Evolutionary conservation across 2,329 filamentous ascomycete genomes (phyloP).

Genomic region (Fusarium kyushuense): DNA sequence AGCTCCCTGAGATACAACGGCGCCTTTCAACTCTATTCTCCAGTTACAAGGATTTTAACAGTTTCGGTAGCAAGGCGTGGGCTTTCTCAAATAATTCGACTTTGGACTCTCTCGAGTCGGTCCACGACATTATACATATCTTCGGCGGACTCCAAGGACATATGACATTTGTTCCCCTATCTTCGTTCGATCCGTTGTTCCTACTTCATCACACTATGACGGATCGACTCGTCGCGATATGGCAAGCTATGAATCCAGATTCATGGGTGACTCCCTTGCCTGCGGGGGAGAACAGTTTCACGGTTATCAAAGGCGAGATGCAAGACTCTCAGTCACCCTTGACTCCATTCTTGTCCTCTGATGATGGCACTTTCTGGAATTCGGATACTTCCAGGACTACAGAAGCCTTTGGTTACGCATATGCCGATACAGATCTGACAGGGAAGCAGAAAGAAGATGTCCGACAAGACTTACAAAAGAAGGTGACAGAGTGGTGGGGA

Average conservation of each 20-base stretch:
- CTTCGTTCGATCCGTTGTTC: conserved; percentile 84
- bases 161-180: conserved; percentile 77
- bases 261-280: conserved; percentile 72
- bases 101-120: conserved; percentile 73
- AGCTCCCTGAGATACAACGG: conserved; percentile 67
- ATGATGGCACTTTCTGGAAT: conserved; percentile 74
- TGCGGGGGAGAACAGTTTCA: conserved; percentile 71
- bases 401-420: conserved; percentile 77
- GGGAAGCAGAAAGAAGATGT: conserved; percentile 44
- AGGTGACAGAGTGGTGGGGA: conserved; percentile 66
- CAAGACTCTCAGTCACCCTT: conserved; percentile 69
- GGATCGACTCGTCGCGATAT: conserved; percentile 80
- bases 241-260: conserved; percentile 78
- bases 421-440: conserved; percentile 67
- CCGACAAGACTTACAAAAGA: conserved; percentile 52
- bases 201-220: conserved; percentile 82
- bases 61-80: conserved; percentile 77
- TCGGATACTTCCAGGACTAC: conserved; percentile 71
- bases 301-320: conserved; percentile 64
- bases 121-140: conserved; percentile 73
- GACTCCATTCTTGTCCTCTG: conserved; percentile 73
- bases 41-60: conserved; percentile 74
- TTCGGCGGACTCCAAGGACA: conserved; percentile 72
- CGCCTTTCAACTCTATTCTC: conserved; percentile 76
- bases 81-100: conserved; percentile 60